Evolutionary conservation across 768 basidiomycete genomes (phyloP).

Genomic region (Boletus speciosus): DNA sequence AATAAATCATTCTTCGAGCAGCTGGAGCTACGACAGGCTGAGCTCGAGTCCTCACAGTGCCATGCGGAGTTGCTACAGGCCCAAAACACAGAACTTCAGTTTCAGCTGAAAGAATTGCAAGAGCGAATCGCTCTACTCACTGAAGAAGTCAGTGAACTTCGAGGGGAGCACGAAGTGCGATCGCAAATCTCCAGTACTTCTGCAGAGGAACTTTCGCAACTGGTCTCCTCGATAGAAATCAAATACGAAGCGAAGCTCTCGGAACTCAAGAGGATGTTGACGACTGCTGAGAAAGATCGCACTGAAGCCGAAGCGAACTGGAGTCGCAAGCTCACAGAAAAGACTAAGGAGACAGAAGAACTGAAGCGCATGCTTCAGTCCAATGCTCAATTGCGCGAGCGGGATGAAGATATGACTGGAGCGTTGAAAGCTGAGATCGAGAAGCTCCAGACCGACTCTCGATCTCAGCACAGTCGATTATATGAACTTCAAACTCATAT

Average conservation of each 20-base stretch:
- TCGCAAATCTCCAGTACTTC: slow-evolving; percentile 42
- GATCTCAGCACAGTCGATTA: slow-evolving; percentile 48
- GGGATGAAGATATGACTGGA: slow-evolving; percentile 49
- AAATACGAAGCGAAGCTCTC: slow-evolving; percentile 74
- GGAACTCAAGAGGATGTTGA: slow-evolving; percentile 65
- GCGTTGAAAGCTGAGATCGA: slow-evolving; percentile 55
- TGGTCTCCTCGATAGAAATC: slow-evolving; percentile 69
- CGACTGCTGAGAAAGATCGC: slow-evolving; percentile 73
- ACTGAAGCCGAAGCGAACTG: slow-evolving; percentile 86
- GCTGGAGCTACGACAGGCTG: slow-evolving; percentile 84
- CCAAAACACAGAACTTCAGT: slow-evolving; percentile 80
- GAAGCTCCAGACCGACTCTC: slow-evolving; percentile 45
- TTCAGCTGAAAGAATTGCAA: slow-evolving; percentile 76
- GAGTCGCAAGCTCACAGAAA: slow-evolving; percentile 79
- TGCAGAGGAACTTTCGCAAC: slow-evolving; percentile 65
- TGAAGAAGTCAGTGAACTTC: slow-evolving; percentile 66
- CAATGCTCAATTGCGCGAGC: slow-evolving; percentile 56
- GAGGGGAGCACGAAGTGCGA: slow-evolving; percentile 51
- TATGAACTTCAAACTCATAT: slow-evolving; percentile 52
- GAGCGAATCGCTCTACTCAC: slow-evolving; percentile 69
- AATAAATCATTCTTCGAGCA: slow-evolving; percentile 83
- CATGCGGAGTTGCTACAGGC: slow-evolving; percentile 73
- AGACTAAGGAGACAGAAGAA: slow-evolving; percentile 73
- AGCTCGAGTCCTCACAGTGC: slow-evolving; percentile 78
- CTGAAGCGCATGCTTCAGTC: slow-evolving; percentile 57